Evolutionary conservation across 441 rosid genomes (phyloP), one percentile per base, ranked within the genome.

Genomic region (Theobroma grandiflorum): DNA sequence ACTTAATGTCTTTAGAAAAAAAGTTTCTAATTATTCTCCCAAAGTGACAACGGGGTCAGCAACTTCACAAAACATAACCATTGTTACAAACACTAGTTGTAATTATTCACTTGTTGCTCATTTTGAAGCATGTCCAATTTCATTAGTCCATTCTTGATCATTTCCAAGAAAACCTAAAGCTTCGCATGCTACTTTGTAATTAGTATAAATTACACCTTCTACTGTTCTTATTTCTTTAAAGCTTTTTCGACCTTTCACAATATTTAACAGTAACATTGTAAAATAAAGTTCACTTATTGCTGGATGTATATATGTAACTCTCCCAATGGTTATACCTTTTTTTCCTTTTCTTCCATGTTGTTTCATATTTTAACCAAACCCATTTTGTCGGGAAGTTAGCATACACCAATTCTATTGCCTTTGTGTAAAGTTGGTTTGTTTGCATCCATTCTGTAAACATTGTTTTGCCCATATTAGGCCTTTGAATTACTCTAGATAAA

Each of bases 381-480:
- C 35, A 62, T 3, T 62, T 4, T 1, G 14, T 4, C 8, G 71
- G 4, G 22, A 37, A 66, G 35, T 66, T 16, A 10, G 71, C 47
- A 40, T 66, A 66, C 6, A 12, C 14, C 6, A 66, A 66, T 12
- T 3, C 22, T 3, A 12, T 15, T 37, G 71, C 71, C 1, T 37
- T 43, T 35, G 0, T 0, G 15, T 10, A 35, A 4, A 1, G 1
- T 5, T 15, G 1, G 37, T 66, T 66, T 10, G 71, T 11, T 15
- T 15, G 8, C 47, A 66, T 66, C 71, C 71, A 66, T 66, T 66
- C 47, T 3, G 7, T 66, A 18, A 66, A 66, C 71, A 66, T 66
- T 9, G 16, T 65, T 20, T 65, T 11, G 0, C 33, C 16, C 2
- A 65, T 7, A 31, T 4, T 4, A 6, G 12, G 14, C 10, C 43